Evolutionary conservation across 2,329 filamentous ascomycete genomes (phyloP).

Genomic region (Xylaria sp.): DNA sequence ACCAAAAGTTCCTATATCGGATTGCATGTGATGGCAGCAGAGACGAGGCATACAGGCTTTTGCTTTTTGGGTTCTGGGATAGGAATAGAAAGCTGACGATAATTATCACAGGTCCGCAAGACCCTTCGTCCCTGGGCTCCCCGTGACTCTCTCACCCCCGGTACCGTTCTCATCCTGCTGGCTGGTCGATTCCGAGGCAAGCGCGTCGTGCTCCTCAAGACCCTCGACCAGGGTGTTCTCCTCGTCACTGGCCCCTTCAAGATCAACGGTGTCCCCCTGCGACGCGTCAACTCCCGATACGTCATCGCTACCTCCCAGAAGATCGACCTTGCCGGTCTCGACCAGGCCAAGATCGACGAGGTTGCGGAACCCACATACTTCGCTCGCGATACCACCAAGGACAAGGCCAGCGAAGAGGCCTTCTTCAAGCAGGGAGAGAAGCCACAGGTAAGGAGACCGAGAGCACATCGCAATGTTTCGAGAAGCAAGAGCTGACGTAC

Average conservation of each 20-base stretch:
- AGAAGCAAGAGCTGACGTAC: constrained; percentile 51
- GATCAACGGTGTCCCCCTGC: constrained; percentile 98
- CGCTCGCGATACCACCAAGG: constrained; percentile 90
- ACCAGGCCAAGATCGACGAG: constrained; percentile 89
- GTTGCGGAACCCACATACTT: constrained; percentile 87
- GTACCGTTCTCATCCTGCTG: constrained; percentile 97
- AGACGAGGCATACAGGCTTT: constrained; percentile 4
- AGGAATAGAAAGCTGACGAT: constrained; percentile 26
- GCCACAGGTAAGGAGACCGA: constrained; percentile 77
- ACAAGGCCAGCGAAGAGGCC: constrained; percentile 97
- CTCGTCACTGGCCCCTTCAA: constrained; percentile 99
- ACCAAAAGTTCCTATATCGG: constrained; percentile 30
- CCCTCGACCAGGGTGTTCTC: constrained; percentile 95
- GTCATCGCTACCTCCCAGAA: constrained; percentile 90
- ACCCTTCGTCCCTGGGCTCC: constrained; percentile 86
- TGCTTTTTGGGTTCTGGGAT: constrained; percentile 6
- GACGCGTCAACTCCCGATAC: constrained; percentile 92
- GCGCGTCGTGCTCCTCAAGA: constrained; percentile 98
- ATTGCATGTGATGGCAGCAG: constrained; percentile 19
- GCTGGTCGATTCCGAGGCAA: constrained; percentile 99
- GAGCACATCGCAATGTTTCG: background rate
- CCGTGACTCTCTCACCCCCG: constrained; percentile 89
- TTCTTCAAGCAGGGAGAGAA: constrained; percentile 99
- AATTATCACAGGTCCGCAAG: constrained; percentile 83
- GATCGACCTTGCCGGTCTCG: constrained; percentile 85